These are phyloP conservation scores for Candida sanyaensis DNA, from an alignment of 1,139 yeast genomes.

Conservation along the genomic window DNA sequence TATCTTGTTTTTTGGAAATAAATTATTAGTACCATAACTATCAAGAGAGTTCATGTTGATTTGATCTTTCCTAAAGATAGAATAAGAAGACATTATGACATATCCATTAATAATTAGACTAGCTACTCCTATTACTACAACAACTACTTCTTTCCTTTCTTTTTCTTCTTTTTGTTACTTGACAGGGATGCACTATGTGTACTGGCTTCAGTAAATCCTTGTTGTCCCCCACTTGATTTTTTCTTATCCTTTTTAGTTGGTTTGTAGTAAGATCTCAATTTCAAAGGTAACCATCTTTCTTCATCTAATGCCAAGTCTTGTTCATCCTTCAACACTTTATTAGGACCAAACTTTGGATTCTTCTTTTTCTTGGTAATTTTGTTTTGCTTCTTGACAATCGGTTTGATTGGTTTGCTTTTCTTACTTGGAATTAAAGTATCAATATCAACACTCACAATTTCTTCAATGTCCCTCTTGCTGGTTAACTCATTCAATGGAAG, in stretches of 20 bases:
- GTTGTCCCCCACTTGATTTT: constrained; percentile 67
- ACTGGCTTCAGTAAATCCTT: constrained; percentile 57
- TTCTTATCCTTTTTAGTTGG: constrained; percentile 67
- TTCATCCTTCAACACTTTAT: constrained; percentile 35
- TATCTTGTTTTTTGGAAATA: no score
- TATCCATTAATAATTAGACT: background rate
- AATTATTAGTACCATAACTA: no score
- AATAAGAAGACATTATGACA: background rate
- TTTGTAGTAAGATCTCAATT: constrained; percentile 80
- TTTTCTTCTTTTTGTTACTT: constrained; percentile 47
- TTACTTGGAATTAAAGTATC: constrained; percentile 22
- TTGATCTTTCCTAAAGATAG: background rate
- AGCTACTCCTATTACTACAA: background rate
- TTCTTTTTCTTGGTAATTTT: constrained; percentile 24
- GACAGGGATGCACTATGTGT: constrained; percentile 20
- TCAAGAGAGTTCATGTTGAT: background rate
- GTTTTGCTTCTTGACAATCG: constrained; percentile 9
- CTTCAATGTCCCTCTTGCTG: constrained; percentile 22
- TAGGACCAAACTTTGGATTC: constrained; percentile 37
- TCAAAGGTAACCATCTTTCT: constrained; percentile 91
- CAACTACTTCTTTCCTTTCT: constrained; percentile 49
- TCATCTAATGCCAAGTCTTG: constrained; percentile 35
- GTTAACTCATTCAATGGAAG: constrained; percentile 38
- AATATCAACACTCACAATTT: constrained; percentile 29
- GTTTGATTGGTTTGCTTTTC: constrained; percentile 9